phyloP scores from a whole-genome alignment of 257 asterid genomes.

The Lithospermum erythrorhizon region DNA sequence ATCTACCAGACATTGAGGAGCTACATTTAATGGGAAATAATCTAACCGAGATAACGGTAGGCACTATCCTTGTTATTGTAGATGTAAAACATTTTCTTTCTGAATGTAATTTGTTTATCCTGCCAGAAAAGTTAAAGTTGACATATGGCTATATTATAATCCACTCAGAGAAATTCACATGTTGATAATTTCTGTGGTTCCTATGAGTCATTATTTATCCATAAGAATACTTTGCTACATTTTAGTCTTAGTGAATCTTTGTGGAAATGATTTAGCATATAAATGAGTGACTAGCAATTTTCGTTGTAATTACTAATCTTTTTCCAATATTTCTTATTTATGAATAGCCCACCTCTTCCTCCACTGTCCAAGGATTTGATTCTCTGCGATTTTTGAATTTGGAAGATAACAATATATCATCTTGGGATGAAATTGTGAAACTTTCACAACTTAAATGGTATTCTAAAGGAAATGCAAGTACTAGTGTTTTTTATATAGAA shows the following conservation, averaged over 20 bases:
- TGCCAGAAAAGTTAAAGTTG: background rate
- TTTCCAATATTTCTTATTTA: conserved; percentile 1
- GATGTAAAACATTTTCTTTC: background rate
- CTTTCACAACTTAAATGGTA: conserved; percentile 70
- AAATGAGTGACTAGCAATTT: background rate
- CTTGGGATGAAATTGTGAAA: conserved; percentile 77
- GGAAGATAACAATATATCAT: conserved; percentile 62
- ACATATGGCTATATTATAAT: background rate
- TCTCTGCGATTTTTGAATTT: conserved; percentile 67
- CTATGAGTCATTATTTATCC: background rate
- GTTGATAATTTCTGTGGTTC: background rate
- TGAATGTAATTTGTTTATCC: conserved; percentile 4
- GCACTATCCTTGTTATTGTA: conserved; percentile 12
- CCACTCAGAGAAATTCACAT: background rate
- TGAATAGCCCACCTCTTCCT: conserved; percentile 59
- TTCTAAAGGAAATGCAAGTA: conserved; percentile 7
- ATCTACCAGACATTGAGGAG: conserved; percentile 64
- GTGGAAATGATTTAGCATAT: background rate
- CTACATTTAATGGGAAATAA: conserved; percentile 84
- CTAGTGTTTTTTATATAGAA: conserved; percentile 8
- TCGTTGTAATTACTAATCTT: background rate
- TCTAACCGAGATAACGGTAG: conserved; percentile 53
- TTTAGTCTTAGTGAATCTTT: background rate
- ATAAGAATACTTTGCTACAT: background rate
- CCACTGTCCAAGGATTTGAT: conserved; percentile 56